Percentiles rank a stretch among this genome's conserved stretches.
Evolutionary conservation across 345 rosid species (phyloP).

Genomic region (Eutrema japonicum): DNA sequence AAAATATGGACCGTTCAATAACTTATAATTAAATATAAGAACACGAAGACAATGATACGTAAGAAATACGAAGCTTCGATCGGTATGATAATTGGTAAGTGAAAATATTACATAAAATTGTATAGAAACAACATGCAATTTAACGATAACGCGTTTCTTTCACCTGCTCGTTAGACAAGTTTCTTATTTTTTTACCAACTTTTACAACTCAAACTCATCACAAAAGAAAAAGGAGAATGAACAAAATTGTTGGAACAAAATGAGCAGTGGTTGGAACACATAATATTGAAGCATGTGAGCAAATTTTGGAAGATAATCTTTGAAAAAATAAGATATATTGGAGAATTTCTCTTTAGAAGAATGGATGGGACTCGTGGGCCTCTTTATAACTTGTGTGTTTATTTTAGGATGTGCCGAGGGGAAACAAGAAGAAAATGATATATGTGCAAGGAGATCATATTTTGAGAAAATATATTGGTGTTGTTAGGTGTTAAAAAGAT

Average conservation of each 20-base stretch:
- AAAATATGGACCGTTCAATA: constrained; percentile 1
- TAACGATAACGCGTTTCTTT: constrained; percentile 23
- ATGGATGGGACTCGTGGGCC: constrained; percentile 10
- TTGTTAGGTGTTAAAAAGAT: background rate
- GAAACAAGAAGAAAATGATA: background rate
- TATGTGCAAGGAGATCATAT: background rate
- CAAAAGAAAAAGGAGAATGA: background rate
- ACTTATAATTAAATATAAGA: background rate
- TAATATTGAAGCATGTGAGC: background rate
- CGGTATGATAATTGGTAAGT: background rate
- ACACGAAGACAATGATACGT: background rate
- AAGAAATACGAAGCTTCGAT: constrained; percentile 2
- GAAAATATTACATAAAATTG: background rate
- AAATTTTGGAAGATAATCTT: background rate
- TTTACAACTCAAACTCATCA: too few relatives aligned
- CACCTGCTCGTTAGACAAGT: constrained; percentile 16
- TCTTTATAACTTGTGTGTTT: background rate
- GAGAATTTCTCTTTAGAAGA: background rate
- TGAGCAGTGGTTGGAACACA: background rate
- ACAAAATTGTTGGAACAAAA: constrained; percentile 4
- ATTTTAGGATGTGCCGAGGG: background rate
- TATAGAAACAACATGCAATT: background rate
- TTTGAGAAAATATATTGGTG: background rate
- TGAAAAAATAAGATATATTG: background rate
- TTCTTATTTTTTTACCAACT: too few relatives aligned